A percentile compares a stretch with the other conserved stretches of the same genome.
Conservation (phyloP, 768 basidiomycete species). For the Mycena venus region DNA sequence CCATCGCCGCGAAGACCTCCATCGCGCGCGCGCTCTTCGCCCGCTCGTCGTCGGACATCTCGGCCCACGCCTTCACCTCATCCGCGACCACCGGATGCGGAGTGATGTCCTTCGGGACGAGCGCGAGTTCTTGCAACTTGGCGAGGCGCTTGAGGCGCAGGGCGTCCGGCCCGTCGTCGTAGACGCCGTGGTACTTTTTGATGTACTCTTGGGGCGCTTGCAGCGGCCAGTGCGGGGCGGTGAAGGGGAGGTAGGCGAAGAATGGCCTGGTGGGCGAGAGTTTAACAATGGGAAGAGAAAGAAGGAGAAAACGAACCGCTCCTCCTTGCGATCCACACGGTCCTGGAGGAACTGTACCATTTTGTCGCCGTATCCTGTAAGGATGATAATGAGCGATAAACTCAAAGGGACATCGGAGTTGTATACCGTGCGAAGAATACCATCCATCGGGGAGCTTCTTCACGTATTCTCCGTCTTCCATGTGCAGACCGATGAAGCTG, state of each 20-base stretch:
- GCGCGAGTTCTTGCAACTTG: constrained; percentile 16
- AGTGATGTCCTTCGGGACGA: constrained; percentile 6
- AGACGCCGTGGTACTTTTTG: constrained; percentile 14
- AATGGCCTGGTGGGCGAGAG: not conserved
- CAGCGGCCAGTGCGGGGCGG: constrained; percentile 22
- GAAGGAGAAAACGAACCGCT: constrained; percentile 1
- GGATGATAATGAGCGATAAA: too few species aligned
- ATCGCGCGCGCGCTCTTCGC: constrained; percentile 17
- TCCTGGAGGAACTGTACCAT: constrained; percentile 16
- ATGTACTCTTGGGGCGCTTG: constrained; percentile 20
- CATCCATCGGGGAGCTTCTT: constrained; percentile 17
- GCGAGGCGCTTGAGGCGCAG: constrained; percentile 13
- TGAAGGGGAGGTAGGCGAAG: constrained; percentile 26
- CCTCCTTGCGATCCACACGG: constrained; percentile 7
- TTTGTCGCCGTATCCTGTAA: constrained; percentile 15
- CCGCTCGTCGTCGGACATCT: constrained; percentile 5
- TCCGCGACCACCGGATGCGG: constrained; percentile 14
- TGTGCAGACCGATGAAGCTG: constrained; percentile 21
- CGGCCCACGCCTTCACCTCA: constrained; percentile 17
- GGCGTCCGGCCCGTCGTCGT: constrained; percentile 15
- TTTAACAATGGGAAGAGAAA: not conserved
- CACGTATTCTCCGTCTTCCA: constrained; percentile 21
- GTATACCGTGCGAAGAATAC: constrained; percentile 7
- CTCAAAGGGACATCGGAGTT: too few species aligned
- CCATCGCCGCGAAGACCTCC: constrained; percentile 22